Evolutionary conservation across 2,329 filamentous ascomycete species (phyloP).

Genomic region (Epichloe hybrida): DNA sequence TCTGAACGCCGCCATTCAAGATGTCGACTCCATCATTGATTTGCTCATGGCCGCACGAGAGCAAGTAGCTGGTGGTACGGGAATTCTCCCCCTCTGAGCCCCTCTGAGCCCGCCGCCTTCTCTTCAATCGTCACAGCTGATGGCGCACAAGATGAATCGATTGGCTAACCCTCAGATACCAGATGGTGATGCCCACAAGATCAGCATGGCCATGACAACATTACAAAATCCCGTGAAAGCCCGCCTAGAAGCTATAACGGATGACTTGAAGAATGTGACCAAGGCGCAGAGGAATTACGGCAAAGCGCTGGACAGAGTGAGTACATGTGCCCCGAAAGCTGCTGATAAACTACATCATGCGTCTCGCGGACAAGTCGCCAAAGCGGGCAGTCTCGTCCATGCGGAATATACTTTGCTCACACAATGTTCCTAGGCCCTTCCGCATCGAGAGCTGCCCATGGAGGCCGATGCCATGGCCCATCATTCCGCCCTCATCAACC

Average conservation of each 20-base stretch:
- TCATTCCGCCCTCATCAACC: conserved; percentile 68
- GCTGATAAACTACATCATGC: background rate
- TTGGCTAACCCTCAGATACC: conserved; percentile 7
- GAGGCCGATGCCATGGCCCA: conserved; percentile 70
- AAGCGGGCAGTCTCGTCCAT: background rate
- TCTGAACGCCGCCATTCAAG: conserved; percentile 55
- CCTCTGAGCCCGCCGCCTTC: background rate
- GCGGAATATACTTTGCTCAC: background rate
- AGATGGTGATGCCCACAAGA: conserved; percentile 36
- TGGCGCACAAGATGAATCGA: conserved; percentile 2
- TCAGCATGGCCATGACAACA: conserved; percentile 63
- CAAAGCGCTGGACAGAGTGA: conserved; percentile 71
- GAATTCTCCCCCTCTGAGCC: background rate
- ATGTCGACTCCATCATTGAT: conserved; percentile 75
- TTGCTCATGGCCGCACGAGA: conserved; percentile 61
- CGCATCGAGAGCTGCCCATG: conserved; percentile 51
- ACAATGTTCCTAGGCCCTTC: conserved; percentile 19
- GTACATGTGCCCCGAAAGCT: conserved; percentile 4
- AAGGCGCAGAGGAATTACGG: conserved; percentile 71
- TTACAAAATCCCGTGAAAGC: conserved; percentile 77
- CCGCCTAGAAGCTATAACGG: conserved; percentile 66
- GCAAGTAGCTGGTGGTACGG: conserved; percentile 54
- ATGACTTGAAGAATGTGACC: conserved; percentile 71
- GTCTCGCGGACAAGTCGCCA: background rate
- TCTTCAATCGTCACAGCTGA: background rate